These are phyloP conservation scores for Saccharomycopsis sp. DNA, from an alignment of 805 yeast species.

Conservation along the genomic window DNA sequence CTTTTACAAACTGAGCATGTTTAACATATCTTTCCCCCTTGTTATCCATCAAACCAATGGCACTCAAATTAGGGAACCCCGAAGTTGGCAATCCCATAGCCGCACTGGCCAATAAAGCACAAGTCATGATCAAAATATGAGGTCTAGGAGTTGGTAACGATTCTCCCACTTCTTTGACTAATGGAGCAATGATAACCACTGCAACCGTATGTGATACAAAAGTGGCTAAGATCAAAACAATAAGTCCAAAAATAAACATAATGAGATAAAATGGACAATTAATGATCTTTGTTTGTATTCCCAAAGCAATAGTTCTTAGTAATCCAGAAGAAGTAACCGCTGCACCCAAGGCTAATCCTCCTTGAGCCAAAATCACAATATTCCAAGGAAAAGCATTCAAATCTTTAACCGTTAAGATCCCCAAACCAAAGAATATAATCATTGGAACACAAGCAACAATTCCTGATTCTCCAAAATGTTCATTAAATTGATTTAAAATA, in stretches of 20 bases:
- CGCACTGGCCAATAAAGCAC: constrained; percentile 67
- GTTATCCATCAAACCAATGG: constrained; percentile 88
- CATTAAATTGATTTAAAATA: constrained; percentile 61
- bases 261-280: constrained; percentile 60
- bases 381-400: constrained; percentile 96
- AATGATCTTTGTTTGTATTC: constrained; percentile 54
- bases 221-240: constrained; percentile 79
- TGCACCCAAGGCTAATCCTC: constrained; percentile 91
- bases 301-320: constrained; percentile 62
- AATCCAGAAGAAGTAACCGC: constrained; percentile 90
- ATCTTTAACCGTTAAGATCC: constrained; percentile 76
- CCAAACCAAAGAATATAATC: constrained; percentile 80
- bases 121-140: constrained; percentile 56
- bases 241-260: constrained; percentile 66
- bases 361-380: constrained; percentile 92
- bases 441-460: constrained; percentile 83
- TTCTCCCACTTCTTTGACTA: constrained; percentile 80
- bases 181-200: constrained; percentile 83
- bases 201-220: constrained; percentile 98
- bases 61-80: constrained; percentile 97
- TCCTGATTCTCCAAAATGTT: constrained; percentile 88
- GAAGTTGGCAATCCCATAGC: constrained; percentile 98
- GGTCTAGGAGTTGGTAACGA: constrained; percentile 72
- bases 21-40: constrained; percentile 83
- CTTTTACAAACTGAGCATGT: constrained; percentile 74